These are phyloP conservation scores for Mycosphaerella sp. DNA, from an alignment of 2,329 filamentous ascomycete species.

Conservation along the genomic window DNA sequence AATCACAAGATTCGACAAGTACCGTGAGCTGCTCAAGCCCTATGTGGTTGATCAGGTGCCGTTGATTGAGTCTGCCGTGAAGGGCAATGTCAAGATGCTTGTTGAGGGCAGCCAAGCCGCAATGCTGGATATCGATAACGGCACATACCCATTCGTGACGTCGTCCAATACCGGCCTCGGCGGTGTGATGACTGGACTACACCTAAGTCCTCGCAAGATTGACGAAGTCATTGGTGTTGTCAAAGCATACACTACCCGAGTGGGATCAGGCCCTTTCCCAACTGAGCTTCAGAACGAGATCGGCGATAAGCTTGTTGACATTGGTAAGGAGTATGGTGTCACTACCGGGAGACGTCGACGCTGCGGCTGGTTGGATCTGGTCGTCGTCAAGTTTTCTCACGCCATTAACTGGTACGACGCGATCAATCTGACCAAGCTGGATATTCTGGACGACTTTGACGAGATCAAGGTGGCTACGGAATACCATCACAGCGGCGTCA, in stretches of 20 bases:
- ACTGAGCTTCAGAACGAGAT: constrained; percentile 56
- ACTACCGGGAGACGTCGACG: constrained; percentile 56
- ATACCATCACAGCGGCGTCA: constrained; percentile 56
- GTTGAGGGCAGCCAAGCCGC: constrained; percentile 64
- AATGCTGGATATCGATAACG: constrained; percentile 61
- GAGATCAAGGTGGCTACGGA: constrained; percentile 68
- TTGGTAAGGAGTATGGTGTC: constrained; percentile 52
- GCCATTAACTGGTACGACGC: constrained; percentile 62
- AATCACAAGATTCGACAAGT: constrained; percentile 55
- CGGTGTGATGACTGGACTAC: constrained; percentile 58
- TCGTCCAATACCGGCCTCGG: constrained; percentile 56
- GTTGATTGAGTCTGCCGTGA: constrained; percentile 57
- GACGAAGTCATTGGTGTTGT: constrained; percentile 59
- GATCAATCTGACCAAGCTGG: constrained; percentile 61
- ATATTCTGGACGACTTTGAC: constrained; percentile 66
- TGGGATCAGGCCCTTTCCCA: constrained; percentile 58
- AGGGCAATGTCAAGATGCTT: constrained; percentile 54
- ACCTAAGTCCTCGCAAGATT: constrained; percentile 56
- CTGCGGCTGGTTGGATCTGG: constrained; percentile 62
- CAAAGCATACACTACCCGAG: constrained; percentile 59
- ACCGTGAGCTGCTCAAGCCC: constrained; percentile 51
- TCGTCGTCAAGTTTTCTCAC: constrained; percentile 61
- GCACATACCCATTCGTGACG: constrained; percentile 57
- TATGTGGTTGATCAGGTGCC: constrained; percentile 63
- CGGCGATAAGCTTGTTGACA: constrained; percentile 52